phyloP scores from a whole-genome alignment of 2,329 filamentous ascomycete genomes.

The Diaporthe citri region DNA sequence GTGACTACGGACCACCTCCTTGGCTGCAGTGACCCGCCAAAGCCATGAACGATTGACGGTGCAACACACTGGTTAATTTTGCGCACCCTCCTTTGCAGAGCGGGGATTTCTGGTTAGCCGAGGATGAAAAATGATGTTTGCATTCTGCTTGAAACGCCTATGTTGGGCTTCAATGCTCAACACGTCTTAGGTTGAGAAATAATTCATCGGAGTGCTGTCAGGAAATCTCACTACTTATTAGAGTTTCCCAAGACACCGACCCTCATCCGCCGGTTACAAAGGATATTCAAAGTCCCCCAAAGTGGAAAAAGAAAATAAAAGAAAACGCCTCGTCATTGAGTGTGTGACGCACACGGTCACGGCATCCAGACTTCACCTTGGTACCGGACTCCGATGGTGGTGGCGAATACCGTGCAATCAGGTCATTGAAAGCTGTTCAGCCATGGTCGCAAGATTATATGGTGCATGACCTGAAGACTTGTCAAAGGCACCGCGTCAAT shows the following conservation, averaged over 20 bases:
- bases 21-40: not conserved
- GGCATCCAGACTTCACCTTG: too few relatives aligned
- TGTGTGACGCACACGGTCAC: too few relatives aligned
- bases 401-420: too few relatives aligned
- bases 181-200: not conserved
- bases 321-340: too few relatives aligned
- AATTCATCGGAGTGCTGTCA: too few relatives aligned
- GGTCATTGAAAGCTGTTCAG: too few relatives aligned
- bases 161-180: not conserved
- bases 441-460: too few relatives aligned
- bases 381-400: not conserved
- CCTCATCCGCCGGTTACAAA: too few relatives aligned
- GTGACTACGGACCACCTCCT: not conserved
- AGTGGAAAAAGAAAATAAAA: too few relatives aligned
- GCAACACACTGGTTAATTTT: not conserved
- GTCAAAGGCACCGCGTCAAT: too few relatives aligned
- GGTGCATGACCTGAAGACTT: too few relatives aligned
- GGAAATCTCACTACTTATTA: not conserved
- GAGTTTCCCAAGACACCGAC: not conserved
- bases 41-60: not conserved
- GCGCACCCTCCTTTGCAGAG: not conserved
- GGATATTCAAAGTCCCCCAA: too few relatives aligned
- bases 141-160: rapidly evolving
- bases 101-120: not conserved
- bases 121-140: not conserved